A percentile compares a stretch with the other conserved stretches of the same genome.
Evolutionary conservation across 306 rosid genomes (phyloP).

Genomic region (Abrus precatorius): DNA sequence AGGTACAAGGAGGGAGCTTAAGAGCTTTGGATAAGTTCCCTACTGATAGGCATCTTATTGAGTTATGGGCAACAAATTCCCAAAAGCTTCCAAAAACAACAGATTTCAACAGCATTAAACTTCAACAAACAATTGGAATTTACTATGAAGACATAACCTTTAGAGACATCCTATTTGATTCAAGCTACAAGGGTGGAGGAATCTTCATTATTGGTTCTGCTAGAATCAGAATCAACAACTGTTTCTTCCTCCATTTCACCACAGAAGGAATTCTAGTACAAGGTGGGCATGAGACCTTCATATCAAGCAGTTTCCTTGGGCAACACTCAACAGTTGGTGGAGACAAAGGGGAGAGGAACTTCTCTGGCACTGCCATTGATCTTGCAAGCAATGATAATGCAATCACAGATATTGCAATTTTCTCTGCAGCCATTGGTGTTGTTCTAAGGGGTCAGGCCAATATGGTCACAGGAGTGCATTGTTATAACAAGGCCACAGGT

Average conservation of each 20-base stretch:
- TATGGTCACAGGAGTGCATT: conserved; percentile 67
- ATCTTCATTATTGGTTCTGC: conserved; percentile 60
- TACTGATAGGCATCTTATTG: conserved; percentile 58
- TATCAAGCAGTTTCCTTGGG: conserved; percentile 65
- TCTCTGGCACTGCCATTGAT: conserved; percentile 64
- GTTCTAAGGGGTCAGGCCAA: conserved; percentile 72
- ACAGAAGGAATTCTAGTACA: conserved; percentile 66
- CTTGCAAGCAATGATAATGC: conserved; percentile 65
- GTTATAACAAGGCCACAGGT: conserved; percentile 69
- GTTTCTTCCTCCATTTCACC: conserved; percentile 73
- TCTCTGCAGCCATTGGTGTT: conserved; percentile 60
- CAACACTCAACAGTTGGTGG: conserved; percentile 72
- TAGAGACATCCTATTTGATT: conserved; percentile 68
- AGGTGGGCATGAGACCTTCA: conserved; percentile 65
- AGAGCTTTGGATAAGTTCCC: conserved; percentile 71
- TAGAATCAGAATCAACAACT: conserved; percentile 62
- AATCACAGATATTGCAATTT: conserved; percentile 57
- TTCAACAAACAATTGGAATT: conserved; percentile 44
- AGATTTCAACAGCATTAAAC: conserved; percentile 12
- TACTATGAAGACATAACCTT: conserved; percentile 78
- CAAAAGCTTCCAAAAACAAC: background rate
- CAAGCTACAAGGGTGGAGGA: conserved; percentile 67
- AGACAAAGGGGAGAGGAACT: conserved; percentile 53
- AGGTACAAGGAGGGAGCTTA: conserved; percentile 68
- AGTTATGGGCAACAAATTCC: conserved; percentile 58